Percentiles rank a stretch among this genome's conserved stretches.
Evolutionary conservation across 257 asterid genomes (phyloP).

Genomic region (Primulina eburnea): DNA sequence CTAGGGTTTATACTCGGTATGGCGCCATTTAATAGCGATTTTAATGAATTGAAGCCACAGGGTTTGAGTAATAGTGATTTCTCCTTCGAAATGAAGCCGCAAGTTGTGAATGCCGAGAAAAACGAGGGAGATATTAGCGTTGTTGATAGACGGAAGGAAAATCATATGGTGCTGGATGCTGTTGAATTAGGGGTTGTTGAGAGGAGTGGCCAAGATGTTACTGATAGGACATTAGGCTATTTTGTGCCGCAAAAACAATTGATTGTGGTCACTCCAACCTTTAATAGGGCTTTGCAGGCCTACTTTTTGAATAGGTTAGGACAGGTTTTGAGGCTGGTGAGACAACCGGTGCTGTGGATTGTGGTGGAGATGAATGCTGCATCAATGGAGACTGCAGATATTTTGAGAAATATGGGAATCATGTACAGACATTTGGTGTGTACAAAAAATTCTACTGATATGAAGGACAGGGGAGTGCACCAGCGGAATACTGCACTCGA

Average conservation of each 20-base stretch:
- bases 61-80: conserved; percentile 41
- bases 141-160: conserved; percentile 32
- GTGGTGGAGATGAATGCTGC: conserved; percentile 83
- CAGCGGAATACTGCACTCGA: conserved; percentile 86
- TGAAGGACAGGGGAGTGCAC: conserved; percentile 76
- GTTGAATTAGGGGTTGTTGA: conserved; percentile 39
- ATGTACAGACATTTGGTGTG: conserved; percentile 84
- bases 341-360: conserved; percentile 83
- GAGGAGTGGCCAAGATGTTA: conserved; percentile 29
- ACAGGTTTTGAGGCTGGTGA: conserved; percentile 73
- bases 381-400: conserved; percentile 72
- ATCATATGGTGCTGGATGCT: conserved; percentile 35
- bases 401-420: conserved; percentile 73
- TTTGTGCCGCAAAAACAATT: conserved; percentile 48
- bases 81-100: conserved; percentile 42
- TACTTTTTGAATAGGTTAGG: conserved; percentile 83
- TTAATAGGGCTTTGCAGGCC: conserved; percentile 65
- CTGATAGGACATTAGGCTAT: conserved; percentile 30
- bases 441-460: conserved; percentile 54
- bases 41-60: conserved; percentile 34
- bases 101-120: conserved; percentile 29
- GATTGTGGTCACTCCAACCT: conserved; percentile 81
- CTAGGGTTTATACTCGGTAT: conserved; percentile 82
- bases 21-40: conserved; percentile 57
- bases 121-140: conserved; percentile 32